Conservation (phyloP, 2,329 filamentous ascomycete species). For the Exophiala dermatitidis region DNA sequence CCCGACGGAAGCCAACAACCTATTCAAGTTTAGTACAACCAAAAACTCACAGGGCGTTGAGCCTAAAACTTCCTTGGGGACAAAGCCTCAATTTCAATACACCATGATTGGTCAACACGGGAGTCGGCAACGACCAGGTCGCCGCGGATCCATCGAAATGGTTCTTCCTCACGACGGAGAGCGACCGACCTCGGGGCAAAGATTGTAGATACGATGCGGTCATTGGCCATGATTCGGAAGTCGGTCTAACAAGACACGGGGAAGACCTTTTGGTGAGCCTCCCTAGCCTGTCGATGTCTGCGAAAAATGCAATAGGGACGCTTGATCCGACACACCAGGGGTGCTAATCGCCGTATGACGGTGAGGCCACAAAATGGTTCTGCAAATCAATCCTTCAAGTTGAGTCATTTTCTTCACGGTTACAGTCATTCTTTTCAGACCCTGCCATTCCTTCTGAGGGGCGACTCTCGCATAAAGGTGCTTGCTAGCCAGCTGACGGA, state of each 20-base stretch:
- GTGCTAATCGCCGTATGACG: no score
- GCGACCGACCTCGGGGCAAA: constrained; percentile 8
- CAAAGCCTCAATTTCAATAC: not conserved
- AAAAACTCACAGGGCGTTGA: not conserved
- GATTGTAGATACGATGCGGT: not conserved
- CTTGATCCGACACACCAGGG: no score
- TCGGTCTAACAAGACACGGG: not conserved
- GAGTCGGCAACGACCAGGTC: constrained; percentile 3
- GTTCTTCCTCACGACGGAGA: not conserved
- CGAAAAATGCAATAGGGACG: no score
- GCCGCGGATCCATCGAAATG: not conserved
- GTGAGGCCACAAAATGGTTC: no score
- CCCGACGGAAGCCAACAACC: no score
- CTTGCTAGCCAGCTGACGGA: no score
- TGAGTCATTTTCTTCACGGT: no score
- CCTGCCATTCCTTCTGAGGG: no score
- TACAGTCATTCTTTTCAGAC: no score
- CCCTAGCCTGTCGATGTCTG: no score
- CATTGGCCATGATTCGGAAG: constrained; percentile 3
- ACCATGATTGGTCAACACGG: constrained; percentile 12
- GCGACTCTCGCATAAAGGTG: no score
- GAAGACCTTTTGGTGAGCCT: not conserved
- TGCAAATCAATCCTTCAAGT: no score
- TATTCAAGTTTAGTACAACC: not conserved
- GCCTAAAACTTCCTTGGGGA: not conserved